Evolutionary conservation across 2,329 filamentous ascomycete genomes (phyloP).

Genomic region (Aspergillus hiratsukae): DNA sequence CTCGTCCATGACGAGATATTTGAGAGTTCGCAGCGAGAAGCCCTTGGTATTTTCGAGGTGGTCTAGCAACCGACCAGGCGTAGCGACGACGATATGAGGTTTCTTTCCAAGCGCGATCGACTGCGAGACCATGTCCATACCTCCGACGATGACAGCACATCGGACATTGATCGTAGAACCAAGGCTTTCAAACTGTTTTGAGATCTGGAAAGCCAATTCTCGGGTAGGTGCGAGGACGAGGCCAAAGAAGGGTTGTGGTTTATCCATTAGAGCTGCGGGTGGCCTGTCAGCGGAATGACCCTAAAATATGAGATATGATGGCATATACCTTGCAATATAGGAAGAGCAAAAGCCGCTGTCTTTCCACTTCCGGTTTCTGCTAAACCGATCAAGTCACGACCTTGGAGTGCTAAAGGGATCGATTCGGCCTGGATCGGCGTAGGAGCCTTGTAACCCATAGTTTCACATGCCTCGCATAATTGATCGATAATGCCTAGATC

Average conservation of each 20-base stretch:
- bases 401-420: slow-evolving; percentile 74
- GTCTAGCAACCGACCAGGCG: slow-evolving; percentile 81
- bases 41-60: slow-evolving; percentile 97
- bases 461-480: slow-evolving; percentile 81
- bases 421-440: slow-evolving; percentile 85
- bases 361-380: slow-evolving; percentile 96
- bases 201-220: slow-evolving; percentile 89
- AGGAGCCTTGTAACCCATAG: slow-evolving; percentile 75
- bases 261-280: slow-evolving; percentile 67
- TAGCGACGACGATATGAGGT: slow-evolving; percentile 89
- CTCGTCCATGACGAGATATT: slow-evolving; percentile 93
- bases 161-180: slow-evolving; percentile 84
- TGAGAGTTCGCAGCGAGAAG: slow-evolving; percentile 75
- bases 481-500: slow-evolving; percentile 73
- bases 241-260: slow-evolving; percentile 80
- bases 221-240: slow-evolving; percentile 88
- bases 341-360: slow-evolving; percentile 89
- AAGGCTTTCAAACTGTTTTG: slow-evolving; percentile 79
- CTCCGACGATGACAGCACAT: slow-evolving; percentile 81
- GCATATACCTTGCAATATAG: slow-evolving; percentile 66
- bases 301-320: neutral
- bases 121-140: slow-evolving; percentile 93
- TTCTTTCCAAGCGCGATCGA: slow-evolving; percentile 90
- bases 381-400: slow-evolving; percentile 84
- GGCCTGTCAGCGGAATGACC: slow-evolving; percentile 3